Evolutionary conservation across 139 green algal species (phyloP).

Genomic region (Desmodesmus armatus): DNA sequence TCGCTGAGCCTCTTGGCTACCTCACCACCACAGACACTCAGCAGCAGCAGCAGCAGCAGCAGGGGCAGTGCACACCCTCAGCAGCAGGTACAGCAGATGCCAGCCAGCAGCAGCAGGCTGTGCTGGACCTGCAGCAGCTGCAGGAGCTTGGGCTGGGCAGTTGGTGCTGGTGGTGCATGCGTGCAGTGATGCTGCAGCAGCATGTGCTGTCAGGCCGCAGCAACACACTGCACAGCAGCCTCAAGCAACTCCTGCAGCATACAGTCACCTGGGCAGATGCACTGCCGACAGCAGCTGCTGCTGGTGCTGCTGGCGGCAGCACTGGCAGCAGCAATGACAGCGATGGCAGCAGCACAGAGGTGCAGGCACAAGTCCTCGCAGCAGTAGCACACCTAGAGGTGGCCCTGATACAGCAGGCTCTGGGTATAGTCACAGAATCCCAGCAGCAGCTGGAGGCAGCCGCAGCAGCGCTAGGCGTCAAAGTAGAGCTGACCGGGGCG

Average conservation of each 20-base stretch:
- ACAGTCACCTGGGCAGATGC: background rate
- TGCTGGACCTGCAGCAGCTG: background rate
- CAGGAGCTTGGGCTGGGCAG: constrained; percentile 11
- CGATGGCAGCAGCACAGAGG: constrained; percentile 33
- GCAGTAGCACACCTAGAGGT: constrained; percentile 62
- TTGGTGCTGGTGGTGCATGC: constrained; percentile 26
- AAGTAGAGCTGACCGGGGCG: constrained; percentile 70
- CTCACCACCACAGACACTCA: background rate
- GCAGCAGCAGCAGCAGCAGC: constrained; percentile 14
- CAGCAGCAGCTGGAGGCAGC: constrained; percentile 60
- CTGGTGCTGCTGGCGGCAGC: background rate
- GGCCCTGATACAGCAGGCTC: constrained; percentile 66
- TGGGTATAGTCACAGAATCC: constrained; percentile 63
- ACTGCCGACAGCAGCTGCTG: constrained; percentile 15
- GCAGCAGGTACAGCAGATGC: background rate
- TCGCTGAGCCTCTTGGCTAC: constrained; percentile 59
- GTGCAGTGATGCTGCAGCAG: constrained; percentile 28
- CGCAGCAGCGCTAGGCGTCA: constrained; percentile 62
- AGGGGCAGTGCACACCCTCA: background rate
- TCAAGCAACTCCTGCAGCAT: constrained; percentile 10
- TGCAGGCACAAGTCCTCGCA: constrained; percentile 31
- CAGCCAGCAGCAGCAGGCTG: background rate
- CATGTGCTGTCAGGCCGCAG: constrained; percentile 9
- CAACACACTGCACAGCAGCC: constrained; percentile 1
- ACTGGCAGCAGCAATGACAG: background rate